These are phyloP conservation scores for Suhomyces panamericanus DNA, from an alignment of 1,139 yeast species.

Conservation along the genomic window DNA sequence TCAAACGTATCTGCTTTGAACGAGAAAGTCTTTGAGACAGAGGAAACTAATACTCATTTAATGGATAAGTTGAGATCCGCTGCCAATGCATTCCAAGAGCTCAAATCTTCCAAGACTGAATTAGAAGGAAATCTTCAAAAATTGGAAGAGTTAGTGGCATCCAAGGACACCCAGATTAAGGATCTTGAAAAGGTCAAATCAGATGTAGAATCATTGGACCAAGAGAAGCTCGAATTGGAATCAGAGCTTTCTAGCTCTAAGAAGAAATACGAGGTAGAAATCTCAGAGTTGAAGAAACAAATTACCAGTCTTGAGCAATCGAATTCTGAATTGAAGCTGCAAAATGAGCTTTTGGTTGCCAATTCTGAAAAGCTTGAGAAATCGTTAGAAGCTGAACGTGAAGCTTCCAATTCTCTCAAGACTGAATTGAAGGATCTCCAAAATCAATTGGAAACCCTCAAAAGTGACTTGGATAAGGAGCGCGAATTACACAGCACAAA, in stretches of 20 bases:
- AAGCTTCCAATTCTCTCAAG: conserved; percentile 14
- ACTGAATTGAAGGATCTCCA: conserved; percentile 14
- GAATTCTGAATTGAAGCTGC: conserved; percentile 2
- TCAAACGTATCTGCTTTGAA: conserved; percentile 22
- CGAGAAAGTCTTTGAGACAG: conserved; percentile 29
- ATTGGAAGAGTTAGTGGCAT: conserved; percentile 9
- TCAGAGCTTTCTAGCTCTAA: neutral
- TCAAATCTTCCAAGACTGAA: conserved; percentile 29
- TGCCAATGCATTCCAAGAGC: conserved; percentile 43
- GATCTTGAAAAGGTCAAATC: conserved; percentile 2
- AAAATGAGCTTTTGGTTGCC: conserved; percentile 15
- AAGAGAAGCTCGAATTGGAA: conserved; percentile 9
- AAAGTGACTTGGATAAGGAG: neutral
- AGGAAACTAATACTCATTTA: conserved; percentile 36
- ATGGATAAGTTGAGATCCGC: conserved; percentile 51
- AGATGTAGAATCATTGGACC: conserved; percentile 11
- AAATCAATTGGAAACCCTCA: conserved; percentile 4
- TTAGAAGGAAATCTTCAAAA: conserved; percentile 12
- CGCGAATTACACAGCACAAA: neutral
- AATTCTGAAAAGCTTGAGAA: conserved; percentile 14
- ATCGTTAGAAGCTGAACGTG: conserved; percentile 4
- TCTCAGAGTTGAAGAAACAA: neutral
- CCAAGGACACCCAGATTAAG: conserved; percentile 17
- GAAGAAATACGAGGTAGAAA: neutral
- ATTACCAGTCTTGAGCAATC: conserved; percentile 4